Evolutionary conservation across 2,329 filamentous ascomycete species (phyloP), one percentile per base, ranked within the genome.

Genomic region (Aaosphaeria arxii): DNA sequence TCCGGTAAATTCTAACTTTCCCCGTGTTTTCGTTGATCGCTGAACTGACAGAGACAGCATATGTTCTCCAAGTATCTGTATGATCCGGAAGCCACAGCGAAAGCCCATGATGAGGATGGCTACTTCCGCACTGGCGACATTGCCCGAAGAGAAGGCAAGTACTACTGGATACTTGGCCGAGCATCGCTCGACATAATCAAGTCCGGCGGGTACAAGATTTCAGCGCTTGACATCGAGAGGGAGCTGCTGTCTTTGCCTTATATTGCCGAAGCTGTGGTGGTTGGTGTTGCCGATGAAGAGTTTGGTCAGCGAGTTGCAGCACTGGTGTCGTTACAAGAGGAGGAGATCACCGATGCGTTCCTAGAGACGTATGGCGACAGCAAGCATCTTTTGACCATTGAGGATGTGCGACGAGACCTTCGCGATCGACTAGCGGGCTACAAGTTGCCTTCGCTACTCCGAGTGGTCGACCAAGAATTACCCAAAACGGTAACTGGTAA

Each of bases 271-370:
- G 77, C 75, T 4, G 77, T 77, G 54, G 75, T 81, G 1, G 76
- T 81, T 4, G 78, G 78, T 1, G 69, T 81, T n/a, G 63, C 71
- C 1, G 77, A 80, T 51, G 71, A 77, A 13, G 77, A 81, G 62
- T 81, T 75, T 61, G 77, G 78, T 2, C 77, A 82, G 60, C 69
- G 77, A 17, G 78, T 82, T 3, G 79, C 74, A n/a, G 78, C 78
- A 1, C 70, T 77, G n/a, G 59, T 82, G 11, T 76, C 61, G 40
- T 51, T 75, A 39, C 71, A 72, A 48, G 57, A 67, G 9, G 62
- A 67, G 43, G 56, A 60, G 5, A 49, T 68, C 49, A 62, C 50
- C 33, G 57, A 55, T 30, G 49, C 40, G 6, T 63, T 55, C 30
- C 35, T 57, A 4, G 50, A 54, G 30, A 52, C 44, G 7, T 52